These are phyloP conservation scores for Agaricus blazei DNA, from an alignment of 768 basidiomycete genomes.

Conservation along the genomic window DNA sequence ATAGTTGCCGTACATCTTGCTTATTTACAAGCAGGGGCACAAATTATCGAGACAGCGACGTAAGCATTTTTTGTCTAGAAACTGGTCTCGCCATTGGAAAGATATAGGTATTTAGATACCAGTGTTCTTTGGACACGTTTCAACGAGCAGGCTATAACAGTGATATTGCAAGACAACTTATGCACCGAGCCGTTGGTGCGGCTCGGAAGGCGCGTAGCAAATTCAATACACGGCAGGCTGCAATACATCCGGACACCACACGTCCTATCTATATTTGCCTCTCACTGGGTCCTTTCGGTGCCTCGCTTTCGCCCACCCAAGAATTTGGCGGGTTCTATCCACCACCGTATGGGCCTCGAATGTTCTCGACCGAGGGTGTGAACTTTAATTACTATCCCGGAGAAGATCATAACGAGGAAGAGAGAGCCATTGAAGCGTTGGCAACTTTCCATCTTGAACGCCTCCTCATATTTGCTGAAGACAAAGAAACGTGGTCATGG, in stretches of 20 bases:
- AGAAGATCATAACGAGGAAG: slow-evolving; percentile 22
- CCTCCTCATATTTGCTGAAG: slow-evolving; percentile 45
- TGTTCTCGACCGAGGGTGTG: slow-evolving; percentile 23
- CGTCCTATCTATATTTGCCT: slow-evolving; percentile 48
- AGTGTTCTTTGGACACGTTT: slow-evolving; percentile 55
- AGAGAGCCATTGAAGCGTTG: slow-evolving; percentile 45
- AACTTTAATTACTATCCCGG: slow-evolving; percentile 39
- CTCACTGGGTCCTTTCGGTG: slow-evolving; percentile 73
- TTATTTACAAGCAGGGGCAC: slow-evolving; percentile 63
- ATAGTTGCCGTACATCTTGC: slow-evolving; percentile 56
- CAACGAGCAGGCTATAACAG: slow-evolving; percentile 41
- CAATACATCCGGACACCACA: slow-evolving; percentile 12
- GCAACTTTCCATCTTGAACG: slow-evolving; percentile 60
- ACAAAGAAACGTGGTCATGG: slow-evolving; percentile 44
- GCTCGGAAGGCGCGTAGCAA: slow-evolving; percentile 39
- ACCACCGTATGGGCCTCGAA: slow-evolving; percentile 64
- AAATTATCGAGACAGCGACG: slow-evolving; percentile 68
- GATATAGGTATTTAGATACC: slow-evolving; percentile 43
- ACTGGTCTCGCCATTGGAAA: background rate
- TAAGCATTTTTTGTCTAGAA: slow-evolving; percentile 20
- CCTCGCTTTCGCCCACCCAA: slow-evolving; percentile 56
- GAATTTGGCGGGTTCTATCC: slow-evolving; percentile 78
- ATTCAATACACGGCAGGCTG: slow-evolving; percentile 16
- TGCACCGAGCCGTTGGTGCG: slow-evolving; percentile 48
- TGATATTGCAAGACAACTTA: slow-evolving; percentile 37